Evolutionary conservation across 202 grass and related monocot species (phyloP), one percentile per base, ranked within the genome.

Genomic region (Cymbopogon flexuosus): DNA sequence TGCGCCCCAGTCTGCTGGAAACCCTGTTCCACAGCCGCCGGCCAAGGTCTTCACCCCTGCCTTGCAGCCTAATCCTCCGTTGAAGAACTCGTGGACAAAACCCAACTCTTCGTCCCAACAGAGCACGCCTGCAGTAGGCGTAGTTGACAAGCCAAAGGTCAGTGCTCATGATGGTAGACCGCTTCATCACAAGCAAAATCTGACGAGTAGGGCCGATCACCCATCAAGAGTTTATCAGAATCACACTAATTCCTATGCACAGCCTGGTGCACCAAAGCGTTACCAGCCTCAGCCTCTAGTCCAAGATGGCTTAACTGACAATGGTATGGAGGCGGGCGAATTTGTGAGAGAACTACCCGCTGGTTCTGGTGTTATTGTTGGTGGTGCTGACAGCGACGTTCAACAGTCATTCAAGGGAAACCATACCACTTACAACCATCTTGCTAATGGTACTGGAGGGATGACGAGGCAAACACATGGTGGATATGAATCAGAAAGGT

Each of bases 341-440:
- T 87, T 88, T 81, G 76, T 88, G 74, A 42, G 75, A 35, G 91
- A 93, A 29, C 77, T 70, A 42, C 88, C 91, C 57, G 82, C 91
- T 80, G 82, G 75, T 83, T 90, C 85, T 45, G 79, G 72, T 49
- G 82, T 80, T 22, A 70, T 80, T 11, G 65, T 60, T 6, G 69
- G 67, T 11, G 22, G 72, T 45, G 73, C 12, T 2, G 19, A 68
- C 1, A 58, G 80, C 0, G 34, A 77, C 30, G 13, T 78, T 79
- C 75, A 88, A 62, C 83, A 82, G 36, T 57, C 85, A 31, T 68
- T 85, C 58, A 85, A 78, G 71, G 81, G 84, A 74, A 83, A 63
- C 5, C 68, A 68, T 5, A 79, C 8, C 61, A 64, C 39, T 73
- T 76, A 84, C 73, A 49, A 76, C 73, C 63, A 33, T 16, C 81